Percentiles rank a stretch among this genome's conserved stretches.
phyloP scores from a whole-genome alignment of 78 protist genomes.

The Dictyostelium brefeldianum region DNA sequence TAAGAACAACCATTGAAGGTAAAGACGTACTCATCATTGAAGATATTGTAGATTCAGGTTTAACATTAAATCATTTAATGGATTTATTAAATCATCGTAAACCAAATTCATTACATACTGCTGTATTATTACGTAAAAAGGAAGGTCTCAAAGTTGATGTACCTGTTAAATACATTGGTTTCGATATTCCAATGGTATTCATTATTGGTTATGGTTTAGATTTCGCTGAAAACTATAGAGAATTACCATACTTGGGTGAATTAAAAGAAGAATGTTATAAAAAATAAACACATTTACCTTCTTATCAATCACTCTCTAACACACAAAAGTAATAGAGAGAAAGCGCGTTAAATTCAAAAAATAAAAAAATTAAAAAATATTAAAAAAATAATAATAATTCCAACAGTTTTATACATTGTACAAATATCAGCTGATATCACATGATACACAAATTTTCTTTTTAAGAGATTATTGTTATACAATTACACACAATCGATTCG shows the following conservation, averaged over 20 bases:
- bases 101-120: constrained; percentile 50
- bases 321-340: too few species aligned
- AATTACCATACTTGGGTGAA: constrained; percentile 78
- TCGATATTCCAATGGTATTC: constrained; percentile 80
- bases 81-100: constrained; percentile 62
- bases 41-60: constrained; percentile 79
- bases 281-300: constrained; percentile 28
- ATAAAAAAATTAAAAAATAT: too few species aligned
- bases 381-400: too few species aligned
- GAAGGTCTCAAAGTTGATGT: constrained; percentile 79
- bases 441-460: too few species aligned
- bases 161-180: constrained; percentile 66
- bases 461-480: too few species aligned
- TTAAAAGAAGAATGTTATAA: constrained; percentile 70
- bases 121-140: constrained; percentile 70
- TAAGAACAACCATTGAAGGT: constrained; percentile 60
- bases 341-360: too few species aligned
- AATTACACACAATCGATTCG: too few species aligned
- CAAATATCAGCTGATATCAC: too few species aligned
- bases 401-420: too few species aligned
- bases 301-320: too few species aligned
- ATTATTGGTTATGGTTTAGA: constrained; percentile 83
- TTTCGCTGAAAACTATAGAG: constrained; percentile 78
- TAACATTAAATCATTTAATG: constrained; percentile 60
- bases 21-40: constrained; percentile 82